Conservation (phyloP, 106 monocot genomes). For the Dactylorhiza incarnata region DNA sequence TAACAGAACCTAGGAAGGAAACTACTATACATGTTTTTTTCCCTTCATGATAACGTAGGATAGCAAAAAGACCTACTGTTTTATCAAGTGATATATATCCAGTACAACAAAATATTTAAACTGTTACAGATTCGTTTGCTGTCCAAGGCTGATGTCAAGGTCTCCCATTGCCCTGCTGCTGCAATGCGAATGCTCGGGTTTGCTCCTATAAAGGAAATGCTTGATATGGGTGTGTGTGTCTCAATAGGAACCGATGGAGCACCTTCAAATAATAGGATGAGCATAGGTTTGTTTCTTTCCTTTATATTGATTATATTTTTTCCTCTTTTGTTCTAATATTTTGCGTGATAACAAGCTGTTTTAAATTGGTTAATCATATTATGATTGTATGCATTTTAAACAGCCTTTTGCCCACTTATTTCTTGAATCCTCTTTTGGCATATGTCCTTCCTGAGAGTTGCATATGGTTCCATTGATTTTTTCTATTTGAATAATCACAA, state of each 20-base stretch:
- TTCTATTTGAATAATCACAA: not conserved
- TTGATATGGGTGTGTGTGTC: conserved; percentile 76
- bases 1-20: not conserved
- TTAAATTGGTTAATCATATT: not conserved
- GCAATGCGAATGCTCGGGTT: conserved; percentile 94
- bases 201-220: conserved; percentile 89
- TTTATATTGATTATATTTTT: not conserved
- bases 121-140: conserved; percentile 55
- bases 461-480: not conserved
- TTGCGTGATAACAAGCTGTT: not conserved
- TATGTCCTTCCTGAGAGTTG: not conserved
- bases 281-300: conserved; percentile 53
- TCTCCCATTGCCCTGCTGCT: conserved; percentile 92
- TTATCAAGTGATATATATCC: not conserved
- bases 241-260: conserved; percentile 96
- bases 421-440: conserved; percentile 1
- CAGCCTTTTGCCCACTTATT: not conserved
- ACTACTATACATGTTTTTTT: not conserved
- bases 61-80: not conserved
- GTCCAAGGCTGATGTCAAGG: conserved; percentile 64
- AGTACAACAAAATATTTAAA: not conserved
- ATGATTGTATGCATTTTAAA: not conserved
- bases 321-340: not conserved
- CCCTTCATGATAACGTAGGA: not conserved
- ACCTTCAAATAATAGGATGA: conserved; percentile 96